Base-by-base conservation (phyloP, 2,329 filamentous ascomycete genomes). In the Mariannaea elegans region DNA sequence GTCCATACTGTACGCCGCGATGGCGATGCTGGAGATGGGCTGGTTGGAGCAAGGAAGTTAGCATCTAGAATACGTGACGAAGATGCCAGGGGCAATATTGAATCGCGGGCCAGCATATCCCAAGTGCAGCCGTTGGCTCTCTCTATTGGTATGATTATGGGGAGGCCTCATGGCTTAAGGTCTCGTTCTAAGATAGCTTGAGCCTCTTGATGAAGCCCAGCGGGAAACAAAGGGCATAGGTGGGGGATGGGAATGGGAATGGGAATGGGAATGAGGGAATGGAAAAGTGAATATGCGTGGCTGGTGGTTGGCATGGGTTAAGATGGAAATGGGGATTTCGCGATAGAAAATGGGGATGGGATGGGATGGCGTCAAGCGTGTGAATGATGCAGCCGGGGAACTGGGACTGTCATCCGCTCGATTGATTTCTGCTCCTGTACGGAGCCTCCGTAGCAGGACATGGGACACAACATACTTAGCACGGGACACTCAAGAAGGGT, bases 311-410 rank as follows among this genome's bases (percentile, higher is more conserved):
- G 44, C 44, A 47, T 56, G 52, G 54, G 54, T 29, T 21, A 21
- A 41, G 38, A 49, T 50, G 29, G 23, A 36, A 3, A 51, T 56
- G 53, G 45, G 29, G 42, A 56, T 44, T 34, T 29, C 36, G 41
- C 4, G 18, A 49, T 38, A 42, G 31, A 9, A 29, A 38, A 45
- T 47, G 41, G 41, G 23, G 34, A 38, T 36, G 21, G 39, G 39
- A 45, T 47, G 39, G 32, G 38, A 57, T 51, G 47, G 23, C 29
- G 41, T 46, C 39, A 42, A 41, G 53, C 29, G 29, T 45, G 29
- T 44, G 21, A 38, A 23, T 39, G 34, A 47, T 46, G 34, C 32
- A 31, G 42, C 23, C 27, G 44, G 31, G 44, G 18, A 31, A 27
- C 14, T 39, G 44, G 32, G 32, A 16, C 52, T 41, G 34, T 50